These are phyloP conservation scores for Cucurbita pepo DNA, from an alignment of 306 rosid genomes.

Conservation along the genomic window DNA sequence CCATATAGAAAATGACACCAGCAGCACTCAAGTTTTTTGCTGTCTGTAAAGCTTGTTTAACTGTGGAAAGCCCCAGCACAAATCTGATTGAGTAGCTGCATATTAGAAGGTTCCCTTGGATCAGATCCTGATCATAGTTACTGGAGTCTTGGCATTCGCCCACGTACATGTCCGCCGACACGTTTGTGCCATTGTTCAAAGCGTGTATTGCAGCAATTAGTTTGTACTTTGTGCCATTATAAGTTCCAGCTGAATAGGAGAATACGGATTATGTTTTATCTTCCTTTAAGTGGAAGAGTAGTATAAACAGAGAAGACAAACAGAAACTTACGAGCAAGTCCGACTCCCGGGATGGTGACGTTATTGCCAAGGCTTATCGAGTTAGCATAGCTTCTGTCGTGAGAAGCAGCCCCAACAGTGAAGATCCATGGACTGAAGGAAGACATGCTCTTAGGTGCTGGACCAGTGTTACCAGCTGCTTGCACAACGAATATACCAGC, in stretches of 20 bases:
- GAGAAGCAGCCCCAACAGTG: slow-evolving; percentile 86
- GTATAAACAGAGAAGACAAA: slow-evolving; percentile 5
- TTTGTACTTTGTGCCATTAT: slow-evolving; percentile 25
- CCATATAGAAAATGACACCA: slow-evolving; percentile 87
- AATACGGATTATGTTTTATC: not conserved
- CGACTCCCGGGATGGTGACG: slow-evolving; percentile 58
- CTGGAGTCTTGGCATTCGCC: slow-evolving; percentile 82
- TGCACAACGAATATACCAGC: slow-evolving; percentile 90
- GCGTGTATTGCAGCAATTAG: slow-evolving; percentile 64
- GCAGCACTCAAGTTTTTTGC: slow-evolving; percentile 76
- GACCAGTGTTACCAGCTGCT: slow-evolving; percentile 98
- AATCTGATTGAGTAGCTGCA: slow-evolving; percentile 96
- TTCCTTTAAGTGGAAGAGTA: not conserved
- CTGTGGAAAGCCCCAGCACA: slow-evolving; percentile 70
- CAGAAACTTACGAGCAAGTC: slow-evolving; percentile 76
- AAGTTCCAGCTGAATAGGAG: slow-evolving; percentile 57
- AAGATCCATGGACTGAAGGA: slow-evolving; percentile 97
- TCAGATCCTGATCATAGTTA: slow-evolving; percentile 35
- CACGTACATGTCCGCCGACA: slow-evolving; percentile 54
- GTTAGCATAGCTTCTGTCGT: slow-evolving; percentile 70
- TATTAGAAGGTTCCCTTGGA: slow-evolving; percentile 68
- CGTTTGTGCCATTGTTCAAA: slow-evolving; percentile 38
- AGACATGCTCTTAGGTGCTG: slow-evolving; percentile 82
- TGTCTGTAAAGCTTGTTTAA: slow-evolving; percentile 52
- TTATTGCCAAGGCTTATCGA: slow-evolving; percentile 81